Evolutionary conservation across 1,284 basidiomycete genomes (phyloP).

Genomic region (Blastosporella zonata): DNA sequence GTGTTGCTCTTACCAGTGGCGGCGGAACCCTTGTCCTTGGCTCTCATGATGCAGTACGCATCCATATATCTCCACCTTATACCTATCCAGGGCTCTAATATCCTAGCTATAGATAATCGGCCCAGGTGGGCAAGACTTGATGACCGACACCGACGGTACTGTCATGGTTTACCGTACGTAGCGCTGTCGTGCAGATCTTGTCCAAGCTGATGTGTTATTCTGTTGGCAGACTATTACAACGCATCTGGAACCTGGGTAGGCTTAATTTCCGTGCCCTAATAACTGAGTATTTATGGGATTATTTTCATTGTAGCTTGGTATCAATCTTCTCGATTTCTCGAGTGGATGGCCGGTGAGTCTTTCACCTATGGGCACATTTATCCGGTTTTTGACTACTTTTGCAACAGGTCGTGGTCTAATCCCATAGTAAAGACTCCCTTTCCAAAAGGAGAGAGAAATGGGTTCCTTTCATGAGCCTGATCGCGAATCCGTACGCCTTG

Average conservation of each 20-base stretch:
- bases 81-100: background rate
- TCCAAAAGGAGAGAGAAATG: background rate
- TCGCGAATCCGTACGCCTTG: background rate
- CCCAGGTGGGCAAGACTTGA: constrained; percentile 34
- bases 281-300: background rate
- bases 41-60: constrained; percentile 40
- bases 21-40: constrained; percentile 54
- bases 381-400: background rate
- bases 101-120: constrained; percentile 36
- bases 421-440: background rate
- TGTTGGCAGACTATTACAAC: constrained; percentile 46
- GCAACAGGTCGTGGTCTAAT: background rate
- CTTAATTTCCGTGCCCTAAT: background rate
- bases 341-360: constrained; percentile 19
- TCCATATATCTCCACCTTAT: background rate
- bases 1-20: constrained; percentile 42
- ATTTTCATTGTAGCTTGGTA: constrained; percentile 15
- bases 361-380: background rate
- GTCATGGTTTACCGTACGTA: constrained; percentile 31
- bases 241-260: constrained; percentile 18
- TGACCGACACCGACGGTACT: constrained; percentile 28
- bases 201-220: background rate
- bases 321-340: constrained; percentile 20
- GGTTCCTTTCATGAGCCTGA: background rate
- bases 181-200: background rate